Percentiles rank a stretch among this genome's conserved stretches.
Conservation (phyloP, 148 eudicot species). For the Persicaria tinctoria region DNA sequence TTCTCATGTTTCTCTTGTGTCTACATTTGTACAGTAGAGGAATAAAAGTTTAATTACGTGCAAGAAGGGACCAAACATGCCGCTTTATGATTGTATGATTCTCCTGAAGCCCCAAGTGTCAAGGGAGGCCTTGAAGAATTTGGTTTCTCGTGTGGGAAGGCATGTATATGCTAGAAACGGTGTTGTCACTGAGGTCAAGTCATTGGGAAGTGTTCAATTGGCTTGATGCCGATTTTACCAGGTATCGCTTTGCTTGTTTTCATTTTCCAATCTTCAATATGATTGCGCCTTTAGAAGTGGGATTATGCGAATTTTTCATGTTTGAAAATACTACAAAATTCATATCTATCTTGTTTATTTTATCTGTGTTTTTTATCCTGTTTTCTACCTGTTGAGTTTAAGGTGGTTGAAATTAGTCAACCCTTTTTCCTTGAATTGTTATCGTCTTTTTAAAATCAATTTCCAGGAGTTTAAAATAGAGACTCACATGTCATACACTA, state of each 20-base stretch:
- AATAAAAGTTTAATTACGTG: neutral
- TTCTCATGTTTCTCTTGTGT: neutral
- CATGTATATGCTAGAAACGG: constrained; percentile 78
- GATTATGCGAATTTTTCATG: neutral
- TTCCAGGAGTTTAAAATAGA: too few species aligned
- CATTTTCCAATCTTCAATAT: neutral
- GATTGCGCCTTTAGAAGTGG: neutral
- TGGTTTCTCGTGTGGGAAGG: constrained; percentile 66
- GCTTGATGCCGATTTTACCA: constrained; percentile 78
- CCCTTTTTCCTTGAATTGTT: too few species aligned
- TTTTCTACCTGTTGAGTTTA: neutral
- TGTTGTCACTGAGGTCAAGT: constrained; percentile 61
- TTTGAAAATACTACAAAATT: neutral
- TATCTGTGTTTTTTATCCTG: neutral
- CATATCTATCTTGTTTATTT: neutral
- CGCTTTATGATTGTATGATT: constrained; percentile 91
- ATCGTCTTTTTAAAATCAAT: too few species aligned
- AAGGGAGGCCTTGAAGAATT: constrained; percentile 37
- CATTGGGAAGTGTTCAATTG: constrained; percentile 54
- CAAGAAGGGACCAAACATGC: constrained; percentile 36
- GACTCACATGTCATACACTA: too few species aligned
- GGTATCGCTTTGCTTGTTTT: constrained; percentile 24
- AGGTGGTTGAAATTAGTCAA: too few species aligned
- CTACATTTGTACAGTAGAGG: neutral
- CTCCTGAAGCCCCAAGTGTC: constrained; percentile 60